phyloP scores from a whole-genome alignment of 176 grass and related monocot genomes.

The Themeda triandra region DNA sequence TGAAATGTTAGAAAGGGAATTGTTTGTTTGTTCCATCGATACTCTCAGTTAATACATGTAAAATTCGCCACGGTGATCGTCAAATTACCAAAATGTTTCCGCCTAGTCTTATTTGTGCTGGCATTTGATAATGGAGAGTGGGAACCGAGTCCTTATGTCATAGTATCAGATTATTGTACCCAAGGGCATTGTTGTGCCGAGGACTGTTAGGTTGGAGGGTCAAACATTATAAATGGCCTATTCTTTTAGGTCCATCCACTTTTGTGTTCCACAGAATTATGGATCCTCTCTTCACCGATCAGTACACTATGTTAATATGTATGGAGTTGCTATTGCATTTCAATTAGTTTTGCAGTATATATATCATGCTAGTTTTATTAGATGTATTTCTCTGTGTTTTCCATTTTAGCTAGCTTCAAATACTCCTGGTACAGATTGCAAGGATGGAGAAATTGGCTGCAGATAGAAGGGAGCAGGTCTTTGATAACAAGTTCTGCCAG shows the following conservation, averaged over 20 bases:
- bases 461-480: conserved; percentile 30
- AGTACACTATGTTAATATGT: background rate
- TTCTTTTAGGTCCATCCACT: background rate
- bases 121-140: too few species aligned
- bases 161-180: too few species aligned
- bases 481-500: conserved; percentile 38
- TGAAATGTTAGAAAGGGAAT: too few species aligned
- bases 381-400: background rate
- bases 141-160: too few species aligned
- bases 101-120: too few species aligned
- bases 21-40: too few species aligned
- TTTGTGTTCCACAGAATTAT: background rate
- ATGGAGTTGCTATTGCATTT: background rate
- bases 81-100: too few species aligned
- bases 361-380: background rate
- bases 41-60: too few species aligned
- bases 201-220: background rate
- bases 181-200: background rate
- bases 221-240: background rate
- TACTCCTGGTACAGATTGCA: conserved; percentile 35
- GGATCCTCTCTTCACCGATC: background rate
- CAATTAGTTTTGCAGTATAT: background rate
- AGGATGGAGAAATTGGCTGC: conserved; percentile 48
- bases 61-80: too few species aligned
- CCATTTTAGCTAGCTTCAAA: background rate